Evolutionary conservation across 306 rosid species (phyloP), one percentile per base, ranked within the genome.

Genomic region (Malus sylvestris): DNA sequence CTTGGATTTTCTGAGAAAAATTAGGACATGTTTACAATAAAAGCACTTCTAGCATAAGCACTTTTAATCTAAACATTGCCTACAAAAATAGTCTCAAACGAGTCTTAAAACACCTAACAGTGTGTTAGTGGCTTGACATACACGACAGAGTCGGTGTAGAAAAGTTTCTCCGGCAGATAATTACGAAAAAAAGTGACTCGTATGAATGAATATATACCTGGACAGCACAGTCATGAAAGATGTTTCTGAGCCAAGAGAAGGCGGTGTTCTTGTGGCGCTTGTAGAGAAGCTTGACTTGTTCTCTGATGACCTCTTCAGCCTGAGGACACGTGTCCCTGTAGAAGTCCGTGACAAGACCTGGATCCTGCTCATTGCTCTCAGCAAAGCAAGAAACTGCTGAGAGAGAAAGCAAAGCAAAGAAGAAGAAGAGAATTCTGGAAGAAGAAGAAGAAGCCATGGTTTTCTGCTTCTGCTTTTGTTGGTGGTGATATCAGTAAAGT

Each of bases 241-340:
- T 90, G 86, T 95, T 95, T 61, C 98, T 89, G 78, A 95, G 97
- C 98, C 98, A 95, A 3, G 98, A 95, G 87, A 95, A 95, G 16
- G 98, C 98, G 70, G 98, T 95, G 97, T 95, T 95, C 91, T 95
- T 95, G 88, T 95, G 98, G 83, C 97, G 97, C 76, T 92, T 95
- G 93, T 95, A 95, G 68, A 92, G 97, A 71, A 95, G 97, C 87
- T 79, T 92, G 44, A 95, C 98, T 75, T 95, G 97, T 74, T 92
- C 97, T 82, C 8, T 87, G 90, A 95, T 84, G 72, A 95, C 59
- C n/a, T 95, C 98, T 83, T 95, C 97, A 35, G 98, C 98, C 79
- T 95, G 98, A 67, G 98, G 98, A 38, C 98, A 95, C 44, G 93
- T 18, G 76, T 95, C 98, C 79, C 84, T 92, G 91, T 95, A 95